These are phyloP conservation scores for Spongospora subterranea DNA, from an alignment of 208 protist genomes.

Conservation along the genomic window DNA sequence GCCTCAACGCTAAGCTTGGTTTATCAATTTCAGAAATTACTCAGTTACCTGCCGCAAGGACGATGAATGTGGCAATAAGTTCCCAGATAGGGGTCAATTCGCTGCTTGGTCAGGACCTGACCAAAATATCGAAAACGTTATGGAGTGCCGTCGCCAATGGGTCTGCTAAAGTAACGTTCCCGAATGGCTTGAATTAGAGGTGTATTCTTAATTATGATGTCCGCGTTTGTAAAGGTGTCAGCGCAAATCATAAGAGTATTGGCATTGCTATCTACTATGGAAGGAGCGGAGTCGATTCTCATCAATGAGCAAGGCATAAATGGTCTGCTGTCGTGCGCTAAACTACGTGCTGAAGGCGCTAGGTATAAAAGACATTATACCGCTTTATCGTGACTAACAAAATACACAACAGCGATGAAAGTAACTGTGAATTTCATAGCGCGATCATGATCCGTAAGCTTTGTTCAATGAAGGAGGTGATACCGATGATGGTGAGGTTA, in stretches of 20 bases:
- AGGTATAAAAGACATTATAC: not conserved
- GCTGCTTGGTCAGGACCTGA: not conserved
- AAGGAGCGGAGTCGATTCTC: conserved; percentile 21
- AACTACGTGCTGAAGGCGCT: not conserved
- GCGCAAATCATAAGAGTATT: conserved; percentile 15
- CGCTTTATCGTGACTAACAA: not conserved
- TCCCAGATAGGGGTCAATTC: not conserved
- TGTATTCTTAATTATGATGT: too few relatives aligned
- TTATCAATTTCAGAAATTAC: not conserved
- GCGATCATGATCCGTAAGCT: conserved; percentile 56
- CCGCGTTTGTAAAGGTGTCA: not conserved
- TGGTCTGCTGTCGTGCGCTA: not conserved
- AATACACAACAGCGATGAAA: conserved; percentile 15
- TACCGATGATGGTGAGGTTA: conserved; percentile 21
- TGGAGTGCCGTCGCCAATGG: conserved; percentile 29
- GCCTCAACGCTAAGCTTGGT: not conserved
- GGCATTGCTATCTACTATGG: conserved; percentile 27
- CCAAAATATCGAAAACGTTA: not conserved
- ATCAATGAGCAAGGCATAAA: conserved; percentile 26
- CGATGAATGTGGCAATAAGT: not conserved
- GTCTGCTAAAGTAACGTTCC: not conserved
- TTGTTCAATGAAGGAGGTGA: conserved; percentile 28
- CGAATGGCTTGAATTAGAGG: too few relatives aligned
- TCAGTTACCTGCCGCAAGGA: conserved; percentile 13
- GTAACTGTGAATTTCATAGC: conserved; percentile 44